Evolutionary conservation across 2,329 filamentous ascomycete genomes (phyloP).

Genomic region (Diplocarpon rosae): DNA sequence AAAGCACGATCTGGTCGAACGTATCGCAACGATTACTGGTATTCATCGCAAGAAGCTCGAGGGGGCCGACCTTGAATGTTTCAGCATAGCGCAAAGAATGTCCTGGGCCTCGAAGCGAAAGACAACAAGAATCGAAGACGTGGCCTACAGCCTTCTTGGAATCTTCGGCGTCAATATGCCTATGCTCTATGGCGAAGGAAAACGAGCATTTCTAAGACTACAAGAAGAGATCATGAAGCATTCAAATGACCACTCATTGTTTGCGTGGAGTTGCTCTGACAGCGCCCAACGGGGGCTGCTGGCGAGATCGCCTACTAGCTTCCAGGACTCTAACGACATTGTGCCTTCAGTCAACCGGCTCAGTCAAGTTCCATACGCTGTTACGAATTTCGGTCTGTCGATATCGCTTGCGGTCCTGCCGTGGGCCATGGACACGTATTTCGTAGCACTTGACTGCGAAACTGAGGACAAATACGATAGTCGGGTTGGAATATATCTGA

Average conservation of each 20-base stretch:
- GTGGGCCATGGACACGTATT: constrained; percentile 17
- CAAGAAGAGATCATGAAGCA: constrained; percentile 26
- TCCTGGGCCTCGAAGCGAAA: constrained; percentile 28
- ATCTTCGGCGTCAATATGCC: constrained; percentile 29
- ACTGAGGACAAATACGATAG: not conserved
- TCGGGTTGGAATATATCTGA: constrained; percentile 8
- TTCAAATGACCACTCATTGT: constrained; percentile 29
- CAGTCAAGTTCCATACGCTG: constrained; percentile 9
- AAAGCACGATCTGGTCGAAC: constrained; percentile 2
- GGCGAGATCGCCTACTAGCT: constrained; percentile 7
- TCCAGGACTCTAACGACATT: not conserved
- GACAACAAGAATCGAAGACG: constrained; percentile 15
- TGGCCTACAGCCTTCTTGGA: constrained; percentile 25
- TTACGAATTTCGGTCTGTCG: constrained; percentile 16
- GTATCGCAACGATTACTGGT: constrained; percentile 7
- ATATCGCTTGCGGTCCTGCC: constrained; percentile 13
- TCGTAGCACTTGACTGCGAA: constrained; percentile 17
- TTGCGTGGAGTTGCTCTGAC: constrained; percentile 21
- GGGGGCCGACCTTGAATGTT: not conserved
- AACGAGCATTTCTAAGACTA: constrained; percentile 13
- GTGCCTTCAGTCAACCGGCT: not conserved
- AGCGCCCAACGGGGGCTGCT: constrained; percentile 4
- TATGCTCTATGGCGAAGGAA: constrained; percentile 26
- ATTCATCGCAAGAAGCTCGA: constrained; percentile 16
- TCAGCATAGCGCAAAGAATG: constrained; percentile 28